These are phyloP conservation scores for Schizosaccharomyces lindneri DNA, from an alignment of 805 yeast genomes.

Conservation along the genomic window DNA sequence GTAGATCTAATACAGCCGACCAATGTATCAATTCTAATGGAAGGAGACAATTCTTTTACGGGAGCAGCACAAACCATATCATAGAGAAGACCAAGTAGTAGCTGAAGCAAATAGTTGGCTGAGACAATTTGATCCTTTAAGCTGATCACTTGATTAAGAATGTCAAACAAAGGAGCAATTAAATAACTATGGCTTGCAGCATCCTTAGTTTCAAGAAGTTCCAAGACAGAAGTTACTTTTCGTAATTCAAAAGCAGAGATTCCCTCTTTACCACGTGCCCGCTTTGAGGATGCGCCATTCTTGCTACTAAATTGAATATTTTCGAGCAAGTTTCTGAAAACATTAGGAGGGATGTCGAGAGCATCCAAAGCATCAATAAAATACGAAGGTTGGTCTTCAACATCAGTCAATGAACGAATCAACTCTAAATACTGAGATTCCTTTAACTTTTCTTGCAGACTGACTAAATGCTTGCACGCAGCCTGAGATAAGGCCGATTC, in stretches of 20 bases:
- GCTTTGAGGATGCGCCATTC: not conserved
- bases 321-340: not conserved
- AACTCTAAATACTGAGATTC: not conserved
- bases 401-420: not conserved
- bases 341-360: not conserved
- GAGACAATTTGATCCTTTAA: not conserved
- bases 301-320: not conserved
- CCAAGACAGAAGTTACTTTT: constrained; percentile 53
- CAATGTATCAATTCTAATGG: constrained; percentile 67
- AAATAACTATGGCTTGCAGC: constrained; percentile 11
- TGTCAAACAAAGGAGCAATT: constrained; percentile 15
- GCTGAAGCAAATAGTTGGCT: not conserved
- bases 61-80: not conserved
- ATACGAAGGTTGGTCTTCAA: not conserved
- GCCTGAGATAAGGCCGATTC: constrained; percentile 29
- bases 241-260: constrained; percentile 24
- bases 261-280: not conserved
- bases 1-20: constrained; percentile 79
- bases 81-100: not conserved
- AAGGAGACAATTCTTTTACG: constrained; percentile 28
- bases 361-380: not conserved
- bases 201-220: constrained; percentile 36
- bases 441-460: not conserved
- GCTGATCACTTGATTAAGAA: constrained; percentile 10
- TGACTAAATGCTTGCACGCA: constrained; percentile 34